Conservation (phyloP, 352 stramenopile genomes). For the Vaucheria bursata region DNA sequence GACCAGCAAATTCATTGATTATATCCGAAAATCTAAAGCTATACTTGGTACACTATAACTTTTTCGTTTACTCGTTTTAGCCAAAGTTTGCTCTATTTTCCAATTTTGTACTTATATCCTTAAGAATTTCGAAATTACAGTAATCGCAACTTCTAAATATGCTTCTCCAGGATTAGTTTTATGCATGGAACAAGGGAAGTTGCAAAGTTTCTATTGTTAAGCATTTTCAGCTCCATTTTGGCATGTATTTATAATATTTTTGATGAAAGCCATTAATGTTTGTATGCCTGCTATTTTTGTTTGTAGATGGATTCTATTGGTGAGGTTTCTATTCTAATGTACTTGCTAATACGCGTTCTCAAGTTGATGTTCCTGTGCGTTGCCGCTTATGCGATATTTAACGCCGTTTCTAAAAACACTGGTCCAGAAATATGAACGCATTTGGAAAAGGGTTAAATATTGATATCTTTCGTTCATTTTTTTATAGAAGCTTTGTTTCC, state of each 20-base stretch:
- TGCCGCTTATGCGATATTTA: too few relatives aligned
- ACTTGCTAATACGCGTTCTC: constrained; percentile 11
- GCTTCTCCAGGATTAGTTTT: too few relatives aligned
- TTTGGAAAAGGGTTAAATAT: too few relatives aligned
- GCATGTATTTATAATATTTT: not conserved
- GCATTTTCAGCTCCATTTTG: not conserved
- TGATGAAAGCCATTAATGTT: not conserved
- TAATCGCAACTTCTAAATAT: too few relatives aligned
- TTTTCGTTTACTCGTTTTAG: not conserved
- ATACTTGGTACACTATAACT: not conserved
- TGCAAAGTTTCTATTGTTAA: not conserved
- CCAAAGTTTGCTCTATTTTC: not conserved
- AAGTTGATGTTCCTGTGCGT: too few relatives aligned
- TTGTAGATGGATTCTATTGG: constrained; percentile 41
- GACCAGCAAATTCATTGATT: too few relatives aligned
- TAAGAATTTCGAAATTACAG: not conserved
- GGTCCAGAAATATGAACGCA: too few relatives aligned
- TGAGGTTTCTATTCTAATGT: constrained; percentile 32
- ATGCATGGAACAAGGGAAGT: too few relatives aligned
- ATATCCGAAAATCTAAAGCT: too few relatives aligned
- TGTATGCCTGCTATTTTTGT: not conserved
- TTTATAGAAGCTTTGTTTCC: too few relatives aligned
- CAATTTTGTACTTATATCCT: not conserved
- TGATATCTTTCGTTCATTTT: too few relatives aligned
- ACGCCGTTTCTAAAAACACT: too few relatives aligned